phyloP scores from a whole-genome alignment of 2,329 filamentous ascomycete species.

The Aspergillus cejpii region DNA sequence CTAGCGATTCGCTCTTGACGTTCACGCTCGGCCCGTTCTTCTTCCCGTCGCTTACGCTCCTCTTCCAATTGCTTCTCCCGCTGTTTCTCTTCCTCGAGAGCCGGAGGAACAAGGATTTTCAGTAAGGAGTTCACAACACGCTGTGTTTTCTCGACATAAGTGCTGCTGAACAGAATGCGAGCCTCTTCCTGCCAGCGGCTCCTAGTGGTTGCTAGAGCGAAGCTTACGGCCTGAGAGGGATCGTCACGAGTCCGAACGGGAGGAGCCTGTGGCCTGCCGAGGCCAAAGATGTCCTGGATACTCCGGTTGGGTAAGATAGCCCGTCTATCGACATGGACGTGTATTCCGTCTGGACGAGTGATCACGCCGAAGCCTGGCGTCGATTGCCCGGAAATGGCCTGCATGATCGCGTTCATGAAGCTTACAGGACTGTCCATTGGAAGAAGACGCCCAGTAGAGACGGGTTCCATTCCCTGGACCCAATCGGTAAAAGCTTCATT shows the following conservation, averaged over 20 bases:
- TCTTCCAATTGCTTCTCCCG: conserved; percentile 55
- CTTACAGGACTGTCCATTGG: conserved; percentile 48
- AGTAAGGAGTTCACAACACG: conserved; percentile 64
- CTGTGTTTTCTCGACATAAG: conserved; percentile 61
- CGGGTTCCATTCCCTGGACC: conserved; percentile 47
- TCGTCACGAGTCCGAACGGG: conserved; percentile 41
- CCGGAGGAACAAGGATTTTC: conserved; percentile 69
- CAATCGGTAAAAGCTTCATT: conserved; percentile 46
- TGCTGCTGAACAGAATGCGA: conserved; percentile 70
- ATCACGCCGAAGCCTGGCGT: conserved; percentile 40
- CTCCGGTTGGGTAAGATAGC: conserved; percentile 44
- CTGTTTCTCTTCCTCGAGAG: conserved; percentile 72
- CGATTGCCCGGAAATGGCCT: conserved; percentile 46
- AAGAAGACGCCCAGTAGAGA: conserved; percentile 40
- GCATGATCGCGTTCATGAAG: conserved; percentile 53
- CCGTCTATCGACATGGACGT: conserved; percentile 50
- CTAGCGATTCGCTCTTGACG: conserved; percentile 57
- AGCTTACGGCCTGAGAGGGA: conserved; percentile 64
- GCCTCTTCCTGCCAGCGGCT: conserved; percentile 86
- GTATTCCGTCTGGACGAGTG: conserved; percentile 46
- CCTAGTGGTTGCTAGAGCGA: conserved; percentile 63
- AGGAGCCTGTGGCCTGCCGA: conserved; percentile 27
- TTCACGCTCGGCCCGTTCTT: conserved; percentile 55
- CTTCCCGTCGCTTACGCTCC: conserved; percentile 53
- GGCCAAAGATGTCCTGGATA: conserved; percentile 46